These are phyloP conservation scores for Saprolegnia diclina DNA, from an alignment of 352 stramenopile species.

Conservation along the genomic window DNA sequence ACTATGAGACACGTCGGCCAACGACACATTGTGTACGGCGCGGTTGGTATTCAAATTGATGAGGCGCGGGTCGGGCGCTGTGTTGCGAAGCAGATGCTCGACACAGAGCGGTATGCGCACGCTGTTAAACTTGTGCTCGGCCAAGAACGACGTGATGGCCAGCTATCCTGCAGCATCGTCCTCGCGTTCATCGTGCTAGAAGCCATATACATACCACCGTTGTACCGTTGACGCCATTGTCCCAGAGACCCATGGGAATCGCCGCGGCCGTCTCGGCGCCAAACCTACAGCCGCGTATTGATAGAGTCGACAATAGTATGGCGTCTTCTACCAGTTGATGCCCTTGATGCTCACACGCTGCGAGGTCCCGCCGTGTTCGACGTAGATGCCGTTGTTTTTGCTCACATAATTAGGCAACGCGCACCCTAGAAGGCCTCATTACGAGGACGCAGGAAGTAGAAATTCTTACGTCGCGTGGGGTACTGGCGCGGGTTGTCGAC, in stretches of 20 bases:
- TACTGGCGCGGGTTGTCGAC: conserved; percentile 28
- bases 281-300: conserved; percentile 29
- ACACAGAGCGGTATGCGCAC: conserved; percentile 51
- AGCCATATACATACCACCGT: conserved; percentile 31
- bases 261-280: conserved; percentile 55
- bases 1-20: background rate
- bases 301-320: too few species aligned
- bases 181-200: too few species aligned
- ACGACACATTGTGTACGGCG: conserved; percentile 16
- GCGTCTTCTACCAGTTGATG: conserved; percentile 67
- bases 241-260: conserved; percentile 57
- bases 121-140: conserved; percentile 63
- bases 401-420: conserved; percentile 53
- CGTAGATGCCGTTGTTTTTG: conserved; percentile 45
- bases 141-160: conserved; percentile 48
- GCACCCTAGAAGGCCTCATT: too few species aligned
- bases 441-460: too few species aligned
- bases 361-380: conserved; percentile 45
- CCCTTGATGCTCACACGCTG: conserved; percentile 47
- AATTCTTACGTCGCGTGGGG: background rate
- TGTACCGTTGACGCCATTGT: conserved; percentile 58
- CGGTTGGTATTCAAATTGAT: conserved; percentile 63
- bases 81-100: conserved; percentile 41
- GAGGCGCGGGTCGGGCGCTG: conserved; percentile 32
- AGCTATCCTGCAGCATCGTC: conserved; percentile 31